A percentile compares a stretch with the other conserved stretches of the same genome.
Conservation (phyloP, 768 basidiomycete species). For the Polyporus arcularius region DNA sequence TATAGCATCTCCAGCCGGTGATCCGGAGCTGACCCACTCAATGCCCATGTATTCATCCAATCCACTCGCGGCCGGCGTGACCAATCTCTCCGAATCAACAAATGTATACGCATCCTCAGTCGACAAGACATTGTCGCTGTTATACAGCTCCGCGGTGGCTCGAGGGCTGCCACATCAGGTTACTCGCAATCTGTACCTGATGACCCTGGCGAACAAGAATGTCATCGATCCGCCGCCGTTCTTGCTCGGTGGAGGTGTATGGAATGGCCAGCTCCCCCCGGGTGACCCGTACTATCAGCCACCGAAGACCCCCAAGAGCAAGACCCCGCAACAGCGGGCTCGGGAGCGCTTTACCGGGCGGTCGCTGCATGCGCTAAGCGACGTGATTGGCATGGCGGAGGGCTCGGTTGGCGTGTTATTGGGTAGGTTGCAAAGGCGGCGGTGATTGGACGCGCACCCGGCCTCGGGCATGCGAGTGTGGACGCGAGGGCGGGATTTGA, state of each 20-base stretch:
- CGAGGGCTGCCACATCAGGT: slow-evolving; percentile 63
- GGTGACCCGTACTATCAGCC: slow-evolving; percentile 13
- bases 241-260: not conserved
- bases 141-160: slow-evolving; percentile 61
- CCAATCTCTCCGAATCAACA: not conserved
- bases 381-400: slow-evolving; percentile 62
- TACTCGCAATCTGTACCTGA: slow-evolving; percentile 54
- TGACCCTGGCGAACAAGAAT: slow-evolving; percentile 33
- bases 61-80: not conserved
- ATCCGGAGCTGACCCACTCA: not conserved
- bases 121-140: slow-evolving; percentile 63
- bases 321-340: slow-evolving; percentile 19
- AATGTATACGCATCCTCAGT: slow-evolving; percentile 40
- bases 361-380: slow-evolving; percentile 50
- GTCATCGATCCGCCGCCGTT: not conserved
- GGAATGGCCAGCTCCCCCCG: slow-evolving; percentile 16
- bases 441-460: not conserved
- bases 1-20: not conserved
- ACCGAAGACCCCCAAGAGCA: slow-evolving; percentile 11
- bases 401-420: slow-evolving; percentile 50
- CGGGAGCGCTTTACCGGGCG: slow-evolving; percentile 33
- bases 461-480: not conserved
- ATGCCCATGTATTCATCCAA: not conserved
- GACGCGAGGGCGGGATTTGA: too few relatives aligned
- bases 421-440: slow-evolving; percentile 41